These are phyloP conservation scores for Paragyromitra xinjiangensis DNA, from an alignment of 495 filamentous ascomycete genomes.

Conservation along the genomic window DNA sequence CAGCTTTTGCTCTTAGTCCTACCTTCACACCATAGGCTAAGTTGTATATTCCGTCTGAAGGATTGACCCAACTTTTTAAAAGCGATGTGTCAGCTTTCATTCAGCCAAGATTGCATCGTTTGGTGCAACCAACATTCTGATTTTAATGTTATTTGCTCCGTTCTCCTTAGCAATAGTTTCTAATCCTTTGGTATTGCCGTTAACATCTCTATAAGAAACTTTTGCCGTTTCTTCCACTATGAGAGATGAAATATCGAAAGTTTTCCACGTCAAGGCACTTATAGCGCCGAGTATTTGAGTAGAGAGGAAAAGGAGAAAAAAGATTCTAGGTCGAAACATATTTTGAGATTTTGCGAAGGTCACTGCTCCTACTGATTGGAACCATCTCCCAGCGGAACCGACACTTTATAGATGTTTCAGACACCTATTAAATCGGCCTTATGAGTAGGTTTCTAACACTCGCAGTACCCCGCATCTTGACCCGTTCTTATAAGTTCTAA, in stretches of 20 bases:
- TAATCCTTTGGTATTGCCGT: slow-evolving; percentile 65
- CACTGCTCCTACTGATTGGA: not conserved
- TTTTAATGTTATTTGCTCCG: slow-evolving; percentile 76
- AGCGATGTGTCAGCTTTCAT: not conserved
- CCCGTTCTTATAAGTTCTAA: not conserved
- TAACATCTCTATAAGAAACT: slow-evolving; percentile 67
- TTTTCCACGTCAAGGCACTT: slow-evolving; percentile 69
- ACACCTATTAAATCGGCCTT: not conserved
- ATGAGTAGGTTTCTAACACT: not conserved
- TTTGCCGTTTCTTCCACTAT: slow-evolving; percentile 69
- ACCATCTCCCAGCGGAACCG: not conserved
- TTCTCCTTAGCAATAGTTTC: slow-evolving; percentile 71
- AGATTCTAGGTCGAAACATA: slow-evolving; percentile 58
- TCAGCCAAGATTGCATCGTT: not conserved
- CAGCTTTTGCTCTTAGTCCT: slow-evolving; percentile 70
- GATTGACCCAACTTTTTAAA: slow-evolving; percentile 69
- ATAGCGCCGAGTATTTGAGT: slow-evolving; percentile 56
- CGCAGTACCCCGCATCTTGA: slow-evolving; percentile 25
- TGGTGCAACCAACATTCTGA: slow-evolving; percentile 62
- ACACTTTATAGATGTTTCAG: slow-evolving; percentile 25
- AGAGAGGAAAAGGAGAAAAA: slow-evolving; percentile 34
- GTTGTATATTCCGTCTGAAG: slow-evolving; percentile 70
- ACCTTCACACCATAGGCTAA: slow-evolving; percentile 74
- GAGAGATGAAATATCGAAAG: slow-evolving; percentile 78
- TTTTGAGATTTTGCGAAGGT: not conserved